Percentiles rank a stretch among this genome's conserved stretches.
Evolutionary conservation across 169 alveolate species (phyloP).

Genomic region (Plasmodium fragile): DNA sequence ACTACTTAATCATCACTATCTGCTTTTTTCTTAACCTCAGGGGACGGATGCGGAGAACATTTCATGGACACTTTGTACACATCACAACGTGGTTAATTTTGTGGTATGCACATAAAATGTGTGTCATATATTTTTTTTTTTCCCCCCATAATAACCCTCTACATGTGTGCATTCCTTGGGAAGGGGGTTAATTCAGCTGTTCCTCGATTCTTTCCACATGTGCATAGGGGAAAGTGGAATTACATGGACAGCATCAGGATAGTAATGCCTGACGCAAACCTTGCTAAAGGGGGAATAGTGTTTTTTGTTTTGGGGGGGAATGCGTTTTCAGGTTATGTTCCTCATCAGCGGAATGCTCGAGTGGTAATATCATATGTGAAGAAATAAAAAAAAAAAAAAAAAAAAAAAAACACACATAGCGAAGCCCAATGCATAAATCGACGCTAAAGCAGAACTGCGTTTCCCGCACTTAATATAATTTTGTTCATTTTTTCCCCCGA

Average conservation of each 20-base stretch:
- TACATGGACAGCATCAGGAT: background rate
- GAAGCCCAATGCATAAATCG: background rate
- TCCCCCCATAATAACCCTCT: background rate
- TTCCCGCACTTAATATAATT: background rate
- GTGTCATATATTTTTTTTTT: background rate
- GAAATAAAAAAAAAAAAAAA: background rate
- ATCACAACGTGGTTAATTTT: background rate
- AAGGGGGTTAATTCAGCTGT: background rate
- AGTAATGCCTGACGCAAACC: background rate
- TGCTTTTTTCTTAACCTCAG: background rate
- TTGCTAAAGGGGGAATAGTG: background rate
- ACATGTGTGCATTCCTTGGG: background rate
- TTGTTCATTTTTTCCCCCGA: background rate
- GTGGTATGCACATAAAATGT: background rate
- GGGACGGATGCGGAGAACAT: background rate
- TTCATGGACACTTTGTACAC: background rate
- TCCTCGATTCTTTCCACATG: background rate
- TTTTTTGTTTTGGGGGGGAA: background rate
- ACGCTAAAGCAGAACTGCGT: background rate
- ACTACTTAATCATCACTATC: background rate
- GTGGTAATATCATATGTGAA: background rate
- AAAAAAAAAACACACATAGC: background rate
- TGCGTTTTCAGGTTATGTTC: background rate
- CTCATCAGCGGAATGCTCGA: background rate
- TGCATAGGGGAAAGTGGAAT: background rate